These are phyloP conservation scores for Penstemon eatonii DNA, from an alignment of 257 asterid genomes.

Conservation along the genomic window DNA sequence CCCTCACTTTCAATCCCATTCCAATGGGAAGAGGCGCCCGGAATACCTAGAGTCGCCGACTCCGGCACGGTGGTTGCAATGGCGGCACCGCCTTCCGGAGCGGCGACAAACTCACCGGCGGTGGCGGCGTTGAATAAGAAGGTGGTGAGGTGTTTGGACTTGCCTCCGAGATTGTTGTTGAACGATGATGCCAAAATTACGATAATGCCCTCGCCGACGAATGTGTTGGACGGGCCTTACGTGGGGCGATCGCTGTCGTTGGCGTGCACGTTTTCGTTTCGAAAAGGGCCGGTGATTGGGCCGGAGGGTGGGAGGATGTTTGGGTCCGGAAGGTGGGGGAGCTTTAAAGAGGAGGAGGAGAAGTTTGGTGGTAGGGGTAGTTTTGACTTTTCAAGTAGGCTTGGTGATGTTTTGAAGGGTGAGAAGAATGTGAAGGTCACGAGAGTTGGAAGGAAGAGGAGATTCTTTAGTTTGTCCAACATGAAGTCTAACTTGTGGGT, in stretches of 20 bases:
- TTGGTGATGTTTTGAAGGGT: slow-evolving; percentile 6
- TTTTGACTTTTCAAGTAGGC: slow-evolving; percentile 20
- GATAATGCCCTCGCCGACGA: slow-evolving; percentile 37
- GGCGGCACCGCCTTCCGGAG: neutral
- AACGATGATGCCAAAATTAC: slow-evolving; percentile 5
- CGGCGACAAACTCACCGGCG: neutral
- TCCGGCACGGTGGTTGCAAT: neutral
- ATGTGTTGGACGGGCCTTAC: slow-evolving; percentile 41
- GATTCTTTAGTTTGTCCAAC: slow-evolving; percentile 35
- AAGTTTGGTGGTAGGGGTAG: slow-evolving; percentile 3
- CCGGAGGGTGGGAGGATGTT: slow-evolving; percentile 18
- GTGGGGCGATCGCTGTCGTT: slow-evolving; percentile 9
- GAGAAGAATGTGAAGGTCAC: slow-evolving; percentile 24
- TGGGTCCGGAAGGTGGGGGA: slow-evolving; percentile 42
- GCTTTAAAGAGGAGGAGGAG: slow-evolving; percentile 27
- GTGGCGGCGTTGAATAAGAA: slow-evolving; percentile 14
- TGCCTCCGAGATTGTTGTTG: slow-evolving; percentile 45
- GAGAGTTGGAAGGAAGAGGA: slow-evolving; percentile 35
- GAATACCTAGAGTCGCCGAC: slow-evolving; percentile 33
- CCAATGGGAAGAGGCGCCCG: slow-evolving; percentile 28
- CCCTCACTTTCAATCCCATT: slow-evolving; percentile 20
- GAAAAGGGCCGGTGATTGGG: slow-evolving; percentile 23
- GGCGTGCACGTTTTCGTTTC: slow-evolving; percentile 20
- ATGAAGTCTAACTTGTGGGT: slow-evolving; percentile 38
- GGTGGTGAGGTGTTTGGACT: slow-evolving; percentile 37